Base-by-base conservation (phyloP, 345 rosid species). In the Eucalyptus erythrocorys region DNA sequence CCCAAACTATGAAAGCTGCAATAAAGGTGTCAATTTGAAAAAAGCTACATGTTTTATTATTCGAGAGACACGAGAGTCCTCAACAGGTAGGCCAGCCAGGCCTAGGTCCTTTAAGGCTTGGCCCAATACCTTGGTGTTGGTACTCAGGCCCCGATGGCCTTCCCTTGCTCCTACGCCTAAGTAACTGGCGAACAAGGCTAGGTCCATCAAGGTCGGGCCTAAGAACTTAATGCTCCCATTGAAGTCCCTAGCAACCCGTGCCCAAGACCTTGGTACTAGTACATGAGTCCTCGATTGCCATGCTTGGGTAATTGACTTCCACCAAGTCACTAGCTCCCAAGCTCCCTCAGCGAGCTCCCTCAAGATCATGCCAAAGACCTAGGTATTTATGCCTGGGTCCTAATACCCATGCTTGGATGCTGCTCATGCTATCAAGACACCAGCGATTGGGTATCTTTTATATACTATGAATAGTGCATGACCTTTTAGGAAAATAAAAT, bases 11-110 rank as follows among this genome's bases (percentile, higher is more conserved):
- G n/a, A 57, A 57, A 57, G 64, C n/a, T 57, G 1, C n/a, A 26
- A 57, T 5, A 57, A 26, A 26, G 2, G 6, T 57, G 64, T 24
- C 27, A 57, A 4, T 24, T 24, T 57, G 64, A 57, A 57, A 57
- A 57, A 4, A 53, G 14, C n/a, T 57, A 26, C 1, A 50, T 0
- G 22, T 50, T 17, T 50, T 6, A 50, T 50, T 50, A 4, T 50
- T 0, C 22, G 16, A 1, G 22, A 50, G 53, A 17, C 8, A 50
- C 4, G 0, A 0, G 30, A 24, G 10, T 24, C 64, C 13, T 57
- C 3, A 10, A 0, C 1, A 10, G 0, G 13, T 24, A 57, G 3
- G 64, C n/a, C 27, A 53, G 10, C 30, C 3, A 57, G 1, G 30
- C 64, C 13, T 50, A 6, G 22, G 53, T 50, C 53, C 53, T n/a